Evolutionary conservation across 257 asterid genomes (phyloP).

Genomic region (Anisodus acutangulus): DNA sequence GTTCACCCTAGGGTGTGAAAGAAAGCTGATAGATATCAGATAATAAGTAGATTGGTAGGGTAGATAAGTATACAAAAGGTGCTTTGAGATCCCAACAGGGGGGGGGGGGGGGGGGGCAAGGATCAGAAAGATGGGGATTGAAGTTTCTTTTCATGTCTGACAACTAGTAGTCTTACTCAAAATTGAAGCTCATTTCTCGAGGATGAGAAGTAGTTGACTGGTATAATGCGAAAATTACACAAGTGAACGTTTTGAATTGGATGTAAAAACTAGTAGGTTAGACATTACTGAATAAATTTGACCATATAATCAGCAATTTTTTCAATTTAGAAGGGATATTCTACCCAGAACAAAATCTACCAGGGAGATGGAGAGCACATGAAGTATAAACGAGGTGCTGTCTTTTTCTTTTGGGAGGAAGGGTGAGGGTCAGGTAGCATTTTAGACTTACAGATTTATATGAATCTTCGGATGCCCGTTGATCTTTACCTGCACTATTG

Average conservation of each 20-base stretch:
- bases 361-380: background rate
- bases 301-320: background rate
- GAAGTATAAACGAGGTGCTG: background rate
- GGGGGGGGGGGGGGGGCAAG: background rate
- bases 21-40: background rate
- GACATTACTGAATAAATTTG: background rate
- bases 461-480: slow-evolving; percentile 58
- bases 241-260: slow-evolving; percentile 20
- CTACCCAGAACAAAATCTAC: slow-evolving; percentile 1
- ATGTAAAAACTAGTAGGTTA: background rate
- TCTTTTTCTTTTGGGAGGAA: slow-evolving; percentile 6
- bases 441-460: slow-evolving; percentile 56
- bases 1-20: background rate
- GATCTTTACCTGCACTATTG: slow-evolving; percentile 56
- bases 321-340: background rate
- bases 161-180: slow-evolving; percentile 13
- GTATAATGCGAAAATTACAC: background rate
- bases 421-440: background rate
- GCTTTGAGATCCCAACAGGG: background rate
- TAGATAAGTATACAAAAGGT: background rate
- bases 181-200: background rate
- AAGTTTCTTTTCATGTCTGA: slow-evolving; percentile 6
- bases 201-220: background rate
- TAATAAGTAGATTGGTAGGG: background rate
- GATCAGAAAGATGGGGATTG: background rate